These are phyloP conservation scores for Talaromyces pinophilus DNA, from an alignment of 2,329 filamentous ascomycete species.

Conservation along the genomic window DNA sequence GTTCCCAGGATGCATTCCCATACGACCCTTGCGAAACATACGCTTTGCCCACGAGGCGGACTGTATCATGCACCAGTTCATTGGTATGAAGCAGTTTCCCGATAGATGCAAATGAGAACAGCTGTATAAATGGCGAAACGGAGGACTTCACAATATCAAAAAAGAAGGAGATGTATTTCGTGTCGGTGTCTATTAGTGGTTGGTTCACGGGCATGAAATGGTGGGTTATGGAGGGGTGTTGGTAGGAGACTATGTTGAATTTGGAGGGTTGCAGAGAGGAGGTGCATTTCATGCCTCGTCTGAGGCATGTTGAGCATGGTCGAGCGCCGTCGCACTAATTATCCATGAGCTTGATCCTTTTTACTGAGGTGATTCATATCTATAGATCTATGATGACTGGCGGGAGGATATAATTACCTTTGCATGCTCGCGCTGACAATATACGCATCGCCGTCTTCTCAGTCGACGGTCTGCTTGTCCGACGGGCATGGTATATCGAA, in stretches of 20 bases:
- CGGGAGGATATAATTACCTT: not conserved
- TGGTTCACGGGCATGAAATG: not conserved
- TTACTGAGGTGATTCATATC: no score
- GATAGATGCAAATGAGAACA: not conserved
- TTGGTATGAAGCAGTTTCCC: not conserved
- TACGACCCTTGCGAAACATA: not conserved
- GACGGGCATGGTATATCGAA: not conserved
- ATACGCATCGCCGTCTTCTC: not conserved
- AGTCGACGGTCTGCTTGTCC: slow-evolving; percentile 5
- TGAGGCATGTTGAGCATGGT: slow-evolving; percentile 9
- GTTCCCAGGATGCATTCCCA: not conserved
- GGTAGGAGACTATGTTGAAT: slow-evolving; percentile 3
- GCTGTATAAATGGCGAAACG: not conserved
- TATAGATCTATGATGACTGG: not conserved
- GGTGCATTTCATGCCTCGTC: not conserved
- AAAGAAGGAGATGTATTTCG: slow-evolving; percentile 2
- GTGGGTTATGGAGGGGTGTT: not conserved
- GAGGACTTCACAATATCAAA: not conserved
- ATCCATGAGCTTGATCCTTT: no score
- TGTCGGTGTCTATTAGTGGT: not conserved
- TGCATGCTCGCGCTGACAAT: slow-evolving; percentile 3
- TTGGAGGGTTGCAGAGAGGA: not conserved
- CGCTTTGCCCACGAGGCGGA: not conserved
- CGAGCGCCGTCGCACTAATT: not conserved
- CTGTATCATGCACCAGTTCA: slow-evolving; percentile 1